Conservation (phyloP, 768 basidiomycete species). For the Amanita polypyramis region DNA sequence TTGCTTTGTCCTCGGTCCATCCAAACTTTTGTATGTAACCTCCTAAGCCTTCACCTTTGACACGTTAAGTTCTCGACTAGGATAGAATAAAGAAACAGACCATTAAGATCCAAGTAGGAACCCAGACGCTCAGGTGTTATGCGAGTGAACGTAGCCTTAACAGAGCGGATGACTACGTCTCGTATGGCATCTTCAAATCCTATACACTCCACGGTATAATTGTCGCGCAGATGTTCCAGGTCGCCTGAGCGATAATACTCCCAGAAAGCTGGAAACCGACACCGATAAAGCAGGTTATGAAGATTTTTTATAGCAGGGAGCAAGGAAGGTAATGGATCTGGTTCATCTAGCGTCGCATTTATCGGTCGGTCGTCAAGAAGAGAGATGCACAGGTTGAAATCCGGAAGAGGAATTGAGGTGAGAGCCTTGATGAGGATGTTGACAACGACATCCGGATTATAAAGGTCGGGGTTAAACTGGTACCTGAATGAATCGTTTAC, state of each 20-base stretch:
- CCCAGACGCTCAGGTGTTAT: constrained; percentile 60
- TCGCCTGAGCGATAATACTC: constrained; percentile 56
- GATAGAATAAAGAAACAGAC: constrained; percentile 22
- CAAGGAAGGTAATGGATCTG: constrained; percentile 67
- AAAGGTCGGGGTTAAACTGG: constrained; percentile 91
- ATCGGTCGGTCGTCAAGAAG: constrained; percentile 70
- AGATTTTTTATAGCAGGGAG: constrained; percentile 61
- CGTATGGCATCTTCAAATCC: constrained; percentile 82
- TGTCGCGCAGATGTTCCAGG: constrained; percentile 65
- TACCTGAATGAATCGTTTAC: constrained; percentile 43
- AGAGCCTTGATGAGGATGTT: constrained; percentile 92
- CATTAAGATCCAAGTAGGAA: constrained; percentile 59
- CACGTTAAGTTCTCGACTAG: background rate
- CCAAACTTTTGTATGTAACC: constrained; percentile 53
- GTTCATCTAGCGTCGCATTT: constrained; percentile 55
- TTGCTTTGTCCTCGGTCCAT: constrained; percentile 49
- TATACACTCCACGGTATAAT: constrained; percentile 74
- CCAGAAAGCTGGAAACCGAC: constrained; percentile 88
- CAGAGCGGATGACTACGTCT: constrained; percentile 66
- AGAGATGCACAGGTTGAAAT: constrained; percentile 91
- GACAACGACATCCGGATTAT: constrained; percentile 87
- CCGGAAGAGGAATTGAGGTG: constrained; percentile 75
- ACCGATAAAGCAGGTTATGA: constrained; percentile 64
- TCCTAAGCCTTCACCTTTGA: constrained; percentile 43
- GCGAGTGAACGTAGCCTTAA: constrained; percentile 68